Evolutionary conservation across 2,329 filamentous ascomycete genomes (phyloP).

Genomic region (Xylaria sp.): DNA sequence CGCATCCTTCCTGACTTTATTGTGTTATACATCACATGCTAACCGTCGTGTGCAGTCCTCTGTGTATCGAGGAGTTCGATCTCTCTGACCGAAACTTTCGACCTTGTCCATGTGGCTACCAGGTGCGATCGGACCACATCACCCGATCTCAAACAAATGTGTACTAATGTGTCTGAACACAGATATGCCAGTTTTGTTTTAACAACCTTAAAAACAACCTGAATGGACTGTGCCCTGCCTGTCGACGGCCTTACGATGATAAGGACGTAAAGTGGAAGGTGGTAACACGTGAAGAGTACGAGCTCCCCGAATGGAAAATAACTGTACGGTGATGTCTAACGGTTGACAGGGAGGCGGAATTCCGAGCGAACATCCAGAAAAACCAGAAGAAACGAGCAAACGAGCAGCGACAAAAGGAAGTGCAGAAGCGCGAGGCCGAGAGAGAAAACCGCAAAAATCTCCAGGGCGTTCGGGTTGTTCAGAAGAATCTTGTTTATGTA

Average conservation of each 20-base stretch:
- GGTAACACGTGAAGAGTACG: constrained; percentile 93
- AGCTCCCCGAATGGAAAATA: constrained; percentile 40
- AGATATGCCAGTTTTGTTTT: constrained; percentile 99
- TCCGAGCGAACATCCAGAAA: constrained; percentile 82
- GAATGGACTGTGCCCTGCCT: constrained; percentile 97
- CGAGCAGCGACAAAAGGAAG: constrained; percentile 88
- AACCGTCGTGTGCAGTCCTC: constrained; percentile 70
- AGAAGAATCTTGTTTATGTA: constrained; percentile 99
- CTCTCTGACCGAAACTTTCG: constrained; percentile 96
- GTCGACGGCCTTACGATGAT: constrained; percentile 93
- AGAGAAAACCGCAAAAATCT: constrained; percentile 95
- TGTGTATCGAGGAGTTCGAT: constrained; percentile 99
- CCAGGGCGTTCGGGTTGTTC: constrained; percentile 92
- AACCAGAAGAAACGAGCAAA: constrained; percentile 92
- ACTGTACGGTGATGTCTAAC: constrained; percentile 42
- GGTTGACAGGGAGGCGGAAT: constrained; percentile 71
- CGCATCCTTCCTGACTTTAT: constrained; percentile 19
- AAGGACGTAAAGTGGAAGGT: constrained; percentile 98
- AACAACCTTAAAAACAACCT: constrained; percentile 99
- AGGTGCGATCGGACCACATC: constrained; percentile 68
- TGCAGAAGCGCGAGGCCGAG: constrained; percentile 95
- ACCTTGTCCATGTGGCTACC: constrained; percentile 97
- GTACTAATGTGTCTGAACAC: constrained; percentile 33
- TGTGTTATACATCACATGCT: constrained; percentile 38
- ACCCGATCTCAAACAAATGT: constrained; percentile 28